A percentile compares a stretch with the other conserved stretches of the same genome.
phyloP scores from a whole-genome alignment of 371 early-diverging fungal genomes.

The Nematocida sp. region DNA sequence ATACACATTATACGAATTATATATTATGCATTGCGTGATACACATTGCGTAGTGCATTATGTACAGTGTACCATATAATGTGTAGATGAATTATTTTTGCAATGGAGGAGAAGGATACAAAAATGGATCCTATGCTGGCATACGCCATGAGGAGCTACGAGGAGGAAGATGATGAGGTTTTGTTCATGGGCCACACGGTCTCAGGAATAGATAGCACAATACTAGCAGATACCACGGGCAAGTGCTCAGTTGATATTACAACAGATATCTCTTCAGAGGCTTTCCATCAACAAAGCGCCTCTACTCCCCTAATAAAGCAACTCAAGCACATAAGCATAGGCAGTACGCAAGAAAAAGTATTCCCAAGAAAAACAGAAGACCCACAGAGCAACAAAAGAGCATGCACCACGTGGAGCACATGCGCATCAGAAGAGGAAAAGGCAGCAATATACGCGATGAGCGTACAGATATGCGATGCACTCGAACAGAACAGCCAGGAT shows the following conservation, averaged over 20 bases:
- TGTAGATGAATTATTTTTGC: slow-evolving; percentile 3
- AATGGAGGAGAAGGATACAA: neutral
- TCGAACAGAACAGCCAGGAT: slow-evolving; percentile 13
- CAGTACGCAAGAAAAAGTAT: no score
- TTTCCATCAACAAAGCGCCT: neutral
- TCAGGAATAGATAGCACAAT: neutral
- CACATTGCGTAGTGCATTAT: no score
- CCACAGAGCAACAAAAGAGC: neutral
- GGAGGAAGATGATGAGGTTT: neutral
- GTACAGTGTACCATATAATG: no score
- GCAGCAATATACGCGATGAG: neutral
- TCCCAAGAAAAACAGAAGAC: neutral
- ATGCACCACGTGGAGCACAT: neutral
- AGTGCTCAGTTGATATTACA: no score
- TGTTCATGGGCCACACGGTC: no score
- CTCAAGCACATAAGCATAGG: neutral
- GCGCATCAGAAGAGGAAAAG: neutral
- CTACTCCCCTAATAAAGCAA: neutral
- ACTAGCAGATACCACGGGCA: neutral
- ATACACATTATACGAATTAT: no score
- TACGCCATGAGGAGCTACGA: slow-evolving; percentile 5
- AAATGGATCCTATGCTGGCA: slow-evolving; percentile 16
- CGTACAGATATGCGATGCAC: neutral
- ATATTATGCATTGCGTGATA: no score
- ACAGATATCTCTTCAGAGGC: neutral